Conservation (phyloP, 257 asterid genomes). For the Plantago elongata region DNA sequence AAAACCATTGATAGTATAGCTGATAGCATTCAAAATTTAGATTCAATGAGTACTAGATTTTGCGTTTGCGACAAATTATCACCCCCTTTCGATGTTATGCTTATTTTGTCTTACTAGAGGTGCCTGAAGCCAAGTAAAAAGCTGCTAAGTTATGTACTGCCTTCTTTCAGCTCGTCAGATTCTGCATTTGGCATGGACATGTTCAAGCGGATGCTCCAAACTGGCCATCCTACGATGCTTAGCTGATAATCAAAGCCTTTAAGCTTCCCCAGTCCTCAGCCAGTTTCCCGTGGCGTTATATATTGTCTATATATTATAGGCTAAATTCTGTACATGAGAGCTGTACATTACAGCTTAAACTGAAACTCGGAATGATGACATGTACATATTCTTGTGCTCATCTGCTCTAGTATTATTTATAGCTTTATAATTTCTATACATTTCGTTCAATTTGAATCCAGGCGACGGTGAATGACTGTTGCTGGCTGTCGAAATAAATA, state of each 20-base stretch:
- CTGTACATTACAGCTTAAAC: constrained; percentile 16
- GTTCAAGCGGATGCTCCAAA: constrained; percentile 96
- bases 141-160: constrained; percentile 56
- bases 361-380: constrained; percentile 13
- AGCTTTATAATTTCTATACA: too few relatives aligned
- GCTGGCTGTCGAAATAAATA: too few relatives aligned
- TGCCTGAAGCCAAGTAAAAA: constrained; percentile 35
- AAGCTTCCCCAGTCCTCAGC: constrained; percentile 16
- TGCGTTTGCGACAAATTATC: constrained; percentile 18
- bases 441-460: background rate
- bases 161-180: constrained; percentile 85
- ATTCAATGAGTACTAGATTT: constrained; percentile 13
- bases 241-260: constrained; percentile 44
- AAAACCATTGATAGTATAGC: background rate
- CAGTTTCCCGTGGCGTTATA: constrained; percentile 24
- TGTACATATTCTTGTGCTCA: constrained; percentile 27
- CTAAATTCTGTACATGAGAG: constrained; percentile 20
- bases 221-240: constrained; percentile 91
- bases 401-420: background rate
- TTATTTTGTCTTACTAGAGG: constrained; percentile 27
- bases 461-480: background rate
- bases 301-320: constrained; percentile 23
- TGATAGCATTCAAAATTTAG: background rate
- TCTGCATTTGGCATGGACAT: constrained; percentile 96
- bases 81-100: constrained; percentile 26